Percentiles rank a stretch among this genome's conserved stretches.
These are phyloP conservation scores for Boletus eberwhitei DNA, from an alignment of 768 basidiomycete genomes.

Conservation along the genomic window DNA sequence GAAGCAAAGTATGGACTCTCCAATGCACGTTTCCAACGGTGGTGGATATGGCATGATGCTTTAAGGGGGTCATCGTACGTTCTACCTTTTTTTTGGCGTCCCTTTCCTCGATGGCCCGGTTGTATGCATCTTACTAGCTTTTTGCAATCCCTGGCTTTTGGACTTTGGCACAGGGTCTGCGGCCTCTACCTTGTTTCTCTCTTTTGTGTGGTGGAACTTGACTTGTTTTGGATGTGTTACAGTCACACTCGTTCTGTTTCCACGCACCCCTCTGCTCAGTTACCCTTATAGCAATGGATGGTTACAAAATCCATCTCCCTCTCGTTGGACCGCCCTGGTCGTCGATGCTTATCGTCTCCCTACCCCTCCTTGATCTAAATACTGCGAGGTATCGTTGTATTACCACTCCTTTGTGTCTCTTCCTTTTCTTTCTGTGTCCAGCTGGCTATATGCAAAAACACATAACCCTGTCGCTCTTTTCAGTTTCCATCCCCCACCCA, in stretches of 20 bases:
- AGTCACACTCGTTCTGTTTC: conserved; percentile 1
- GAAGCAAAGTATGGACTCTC: conserved; percentile 33
- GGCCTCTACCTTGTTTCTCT: conserved; percentile 7
- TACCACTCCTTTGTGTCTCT: conserved; percentile 23
- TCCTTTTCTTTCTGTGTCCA: conserved; percentile 3
- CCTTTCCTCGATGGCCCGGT: conserved; percentile 4
- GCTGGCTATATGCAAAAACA: conserved; percentile 15
- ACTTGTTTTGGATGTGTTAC: conserved; percentile 16
- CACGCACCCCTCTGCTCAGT: conserved; percentile 1
- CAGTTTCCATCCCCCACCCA: background rate
- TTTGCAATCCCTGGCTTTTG: conserved; percentile 10
- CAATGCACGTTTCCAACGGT: conserved; percentile 38
- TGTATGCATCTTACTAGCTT: conserved; percentile 8
- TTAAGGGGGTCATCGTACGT: conserved; percentile 16
- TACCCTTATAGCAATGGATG: conserved; percentile 16
- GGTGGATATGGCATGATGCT: conserved; percentile 41
- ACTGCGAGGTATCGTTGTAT: conserved; percentile 22
- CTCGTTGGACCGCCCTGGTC: background rate
- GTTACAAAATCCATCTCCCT: conserved; percentile 5
- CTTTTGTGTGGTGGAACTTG: conserved; percentile 9
- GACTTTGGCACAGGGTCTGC: conserved; percentile 14
- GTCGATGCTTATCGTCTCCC: conserved; percentile 2
- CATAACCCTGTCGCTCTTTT: conserved; percentile 6
- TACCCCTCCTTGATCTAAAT: conserved; percentile 12
- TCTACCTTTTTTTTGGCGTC: background rate